These are phyloP conservation scores for Pseudoneurospora amorphoporcata DNA, from an alignment of 495 filamentous ascomycete genomes.

Conservation along the genomic window DNA sequence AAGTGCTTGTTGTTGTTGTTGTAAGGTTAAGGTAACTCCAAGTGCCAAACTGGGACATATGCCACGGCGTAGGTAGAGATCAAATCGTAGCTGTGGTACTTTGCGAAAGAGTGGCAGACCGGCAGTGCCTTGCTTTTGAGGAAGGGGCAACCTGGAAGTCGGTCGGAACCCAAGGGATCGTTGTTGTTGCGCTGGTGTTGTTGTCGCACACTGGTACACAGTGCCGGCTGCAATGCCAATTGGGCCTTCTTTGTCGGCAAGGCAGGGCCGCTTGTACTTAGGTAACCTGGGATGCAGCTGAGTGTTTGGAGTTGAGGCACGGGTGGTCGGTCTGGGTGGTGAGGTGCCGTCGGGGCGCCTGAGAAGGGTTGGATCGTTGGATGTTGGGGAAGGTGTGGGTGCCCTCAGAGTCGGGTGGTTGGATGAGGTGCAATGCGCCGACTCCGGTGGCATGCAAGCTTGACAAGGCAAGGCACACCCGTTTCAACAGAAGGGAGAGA, in stretches of 20 bases:
- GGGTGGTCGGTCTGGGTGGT: neutral
- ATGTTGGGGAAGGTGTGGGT: neutral
- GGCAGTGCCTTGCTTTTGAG: neutral
- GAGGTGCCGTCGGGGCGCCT: neutral
- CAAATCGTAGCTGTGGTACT: neutral
- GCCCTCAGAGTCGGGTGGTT: neutral
- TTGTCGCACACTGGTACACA: neutral
- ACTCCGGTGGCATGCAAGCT: neutral
- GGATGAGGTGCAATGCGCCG: neutral
- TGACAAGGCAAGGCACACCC: neutral
- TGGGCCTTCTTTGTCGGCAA: neutral
- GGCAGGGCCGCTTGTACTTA: neutral
- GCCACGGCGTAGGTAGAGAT: neutral
- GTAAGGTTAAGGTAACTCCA: neutral
- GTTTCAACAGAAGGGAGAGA: neutral
- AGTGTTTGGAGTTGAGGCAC: neutral
- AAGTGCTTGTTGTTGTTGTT: conserved; percentile 5
- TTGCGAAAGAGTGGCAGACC: neutral
- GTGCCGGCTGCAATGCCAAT: neutral
- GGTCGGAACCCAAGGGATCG: neutral
- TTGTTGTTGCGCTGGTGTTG: neutral
- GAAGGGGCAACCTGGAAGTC: neutral
- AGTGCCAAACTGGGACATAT: neutral
- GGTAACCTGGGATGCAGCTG: neutral
- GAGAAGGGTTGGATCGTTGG: neutral